Evolutionary conservation across 108 stramenopile genomes (phyloP), one percentile per base, ranked within the genome.

Genomic region (Bacterosira constricta): DNA sequence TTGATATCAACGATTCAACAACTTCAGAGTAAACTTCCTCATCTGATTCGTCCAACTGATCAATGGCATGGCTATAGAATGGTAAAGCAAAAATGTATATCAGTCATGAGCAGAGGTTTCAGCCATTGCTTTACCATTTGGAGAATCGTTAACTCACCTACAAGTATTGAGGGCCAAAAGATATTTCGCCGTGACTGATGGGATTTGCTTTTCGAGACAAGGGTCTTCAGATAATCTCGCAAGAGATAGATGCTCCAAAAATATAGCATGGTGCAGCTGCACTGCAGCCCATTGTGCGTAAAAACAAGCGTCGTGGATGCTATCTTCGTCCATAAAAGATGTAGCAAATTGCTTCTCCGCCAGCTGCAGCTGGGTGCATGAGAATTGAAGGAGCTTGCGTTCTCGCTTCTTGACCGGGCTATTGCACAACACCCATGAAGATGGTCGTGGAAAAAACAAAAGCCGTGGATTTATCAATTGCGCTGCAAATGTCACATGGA

Each of bases 201-300:
- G 41, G 35, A 58, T 50, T 7, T 25, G 13, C 35, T 58, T 49
- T 21, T 26, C 13, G 38, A 35, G 36, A 30, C 46, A 69, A 0
- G 20, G 46, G 25, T 29, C 54, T 32, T 27, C 20, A 51, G 42
- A 15, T 10, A 17, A 18, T 17, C 18, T 52, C 32, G 9, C 36
- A 18, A 63, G 51, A 36, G 51, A 54, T 29, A 41, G 46, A 26
- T 79, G 64, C 34, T 79, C 77, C 20, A 42, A 51, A 20, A 79
- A 12, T 34, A 79, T 66, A 51, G 77, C 53, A 35, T 52, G 47
- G 23, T 58, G 49, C 15, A 79, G 44, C 57, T 65, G 77, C 49
- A 79, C 56, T 5, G 77, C 77, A 31, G 77, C 77, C 69, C 69
- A 66, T 60, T 71, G 77, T 21, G 56, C 77, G 46, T 53, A 79